Conservation (phyloP, 208 protist species). For the Cochliopodium minus region DNA sequence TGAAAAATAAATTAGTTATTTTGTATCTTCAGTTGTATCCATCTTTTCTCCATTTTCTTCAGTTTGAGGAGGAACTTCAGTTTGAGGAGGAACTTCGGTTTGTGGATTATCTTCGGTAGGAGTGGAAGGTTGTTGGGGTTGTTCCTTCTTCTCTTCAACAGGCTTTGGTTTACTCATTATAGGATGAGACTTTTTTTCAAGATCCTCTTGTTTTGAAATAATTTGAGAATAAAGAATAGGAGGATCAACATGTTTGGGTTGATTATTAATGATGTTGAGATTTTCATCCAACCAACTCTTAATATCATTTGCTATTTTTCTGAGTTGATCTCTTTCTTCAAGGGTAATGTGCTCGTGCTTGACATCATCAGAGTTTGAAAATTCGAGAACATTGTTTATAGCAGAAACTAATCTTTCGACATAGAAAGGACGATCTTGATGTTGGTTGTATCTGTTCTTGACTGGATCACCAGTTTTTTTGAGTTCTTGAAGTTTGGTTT, state of each 20-base stretch:
- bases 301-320: background rate
- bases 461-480: slow-evolving; percentile 43
- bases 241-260: background rate
- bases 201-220: background rate
- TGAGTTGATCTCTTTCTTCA: background rate
- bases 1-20: too few relatives aligned
- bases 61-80: background rate
- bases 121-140: background rate
- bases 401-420: background rate
- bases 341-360: background rate
- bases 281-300: background rate
- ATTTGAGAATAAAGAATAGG: background rate
- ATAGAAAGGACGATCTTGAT: background rate
- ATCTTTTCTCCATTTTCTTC: background rate
- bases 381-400: background rate
- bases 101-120: background rate
- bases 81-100: background rate
- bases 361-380: background rate
- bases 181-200: background rate
- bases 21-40: background rate
- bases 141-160: background rate
- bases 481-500: slow-evolving; percentile 42
- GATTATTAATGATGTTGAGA: background rate
- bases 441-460: slow-evolving; percentile 1
- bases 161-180: slow-evolving; percentile 3